phyloP scores from a whole-genome alignment of 2,329 filamentous ascomycete species.

The Alternaria conjuncta region DNA sequence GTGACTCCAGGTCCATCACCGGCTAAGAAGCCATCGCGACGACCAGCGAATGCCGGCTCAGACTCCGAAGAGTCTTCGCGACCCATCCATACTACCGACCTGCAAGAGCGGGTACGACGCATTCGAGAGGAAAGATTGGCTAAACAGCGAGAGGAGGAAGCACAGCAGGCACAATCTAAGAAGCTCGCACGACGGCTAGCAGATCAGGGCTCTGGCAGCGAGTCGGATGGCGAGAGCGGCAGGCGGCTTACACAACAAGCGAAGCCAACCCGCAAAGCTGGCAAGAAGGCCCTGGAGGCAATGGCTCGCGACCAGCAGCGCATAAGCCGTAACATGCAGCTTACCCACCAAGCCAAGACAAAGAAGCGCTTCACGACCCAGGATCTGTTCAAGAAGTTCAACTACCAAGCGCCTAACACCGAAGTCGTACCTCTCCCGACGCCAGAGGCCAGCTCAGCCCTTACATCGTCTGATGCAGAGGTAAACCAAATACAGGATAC shows the following conservation, averaged over 20 bases:
- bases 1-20: constrained; percentile 57
- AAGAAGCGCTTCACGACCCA: constrained; percentile 89
- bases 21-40: constrained; percentile 38
- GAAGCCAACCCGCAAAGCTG: constrained; percentile 80
- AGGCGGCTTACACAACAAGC: constrained; percentile 68
- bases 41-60: constrained; percentile 36
- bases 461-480: constrained; percentile 70
- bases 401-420: constrained; percentile 62
- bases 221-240: constrained; percentile 63
- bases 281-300: constrained; percentile 92
- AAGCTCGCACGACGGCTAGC: constrained; percentile 24
- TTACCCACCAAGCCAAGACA: constrained; percentile 83
- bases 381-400: constrained; percentile 83
- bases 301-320: constrained; percentile 96
- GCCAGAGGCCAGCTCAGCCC: constrained; percentile 50
- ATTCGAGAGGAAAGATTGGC: constrained; percentile 75
- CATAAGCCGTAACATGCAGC: constrained; percentile 85
- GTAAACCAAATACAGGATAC: constrained; percentile 43
- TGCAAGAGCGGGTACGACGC: constrained; percentile 74
- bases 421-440: constrained; percentile 24
- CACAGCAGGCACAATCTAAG: constrained; percentile 49
- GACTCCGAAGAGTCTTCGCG: constrained; percentile 55
- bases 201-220: constrained; percentile 56
- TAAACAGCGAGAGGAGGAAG: constrained; percentile 63
- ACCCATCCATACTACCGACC: constrained; percentile 61